Evolutionary conservation across 768 basidiomycete genomes (phyloP).

Genomic region (Podaxis sp.): DNA sequence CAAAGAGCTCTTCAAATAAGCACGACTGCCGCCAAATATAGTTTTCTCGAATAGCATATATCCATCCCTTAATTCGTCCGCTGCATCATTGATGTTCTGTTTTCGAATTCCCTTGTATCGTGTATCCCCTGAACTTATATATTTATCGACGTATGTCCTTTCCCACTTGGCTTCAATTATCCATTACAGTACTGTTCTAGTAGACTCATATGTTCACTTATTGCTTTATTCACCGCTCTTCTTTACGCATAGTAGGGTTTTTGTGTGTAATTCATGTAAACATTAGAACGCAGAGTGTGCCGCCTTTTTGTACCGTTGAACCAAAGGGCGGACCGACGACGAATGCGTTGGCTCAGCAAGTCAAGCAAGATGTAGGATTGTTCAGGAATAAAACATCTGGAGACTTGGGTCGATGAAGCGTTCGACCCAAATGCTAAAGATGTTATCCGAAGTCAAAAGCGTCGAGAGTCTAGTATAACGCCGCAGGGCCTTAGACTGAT

Average conservation of each 20-base stretch:
- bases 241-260: slow-evolving; percentile 3
- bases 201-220: slow-evolving; percentile 7
- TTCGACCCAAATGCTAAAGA: slow-evolving; percentile 79
- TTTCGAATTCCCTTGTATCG: background rate
- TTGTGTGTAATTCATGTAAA: slow-evolving; percentile 9
- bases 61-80: slow-evolving; percentile 14
- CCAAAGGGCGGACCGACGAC: slow-evolving; percentile 64
- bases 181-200: slow-evolving; percentile 9
- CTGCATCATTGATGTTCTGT: background rate
- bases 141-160: background rate
- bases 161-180: background rate
- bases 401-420: slow-evolving; percentile 77
- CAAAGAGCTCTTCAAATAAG: slow-evolving; percentile 59
- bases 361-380: background rate
- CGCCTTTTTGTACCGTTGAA: slow-evolving; percentile 52
- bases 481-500: slow-evolving; percentile 46
- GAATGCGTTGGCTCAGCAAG: background rate
- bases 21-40: background rate
- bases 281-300: slow-evolving; percentile 71
- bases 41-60: slow-evolving; percentile 22
- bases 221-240: background rate
- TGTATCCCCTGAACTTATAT: background rate
- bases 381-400: slow-evolving; percentile 30
- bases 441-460: slow-evolving; percentile 58
- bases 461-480: slow-evolving; percentile 79